Conservation (phyloP, 805 yeast genomes). For the Limtongozyma cylindracea region DNA sequence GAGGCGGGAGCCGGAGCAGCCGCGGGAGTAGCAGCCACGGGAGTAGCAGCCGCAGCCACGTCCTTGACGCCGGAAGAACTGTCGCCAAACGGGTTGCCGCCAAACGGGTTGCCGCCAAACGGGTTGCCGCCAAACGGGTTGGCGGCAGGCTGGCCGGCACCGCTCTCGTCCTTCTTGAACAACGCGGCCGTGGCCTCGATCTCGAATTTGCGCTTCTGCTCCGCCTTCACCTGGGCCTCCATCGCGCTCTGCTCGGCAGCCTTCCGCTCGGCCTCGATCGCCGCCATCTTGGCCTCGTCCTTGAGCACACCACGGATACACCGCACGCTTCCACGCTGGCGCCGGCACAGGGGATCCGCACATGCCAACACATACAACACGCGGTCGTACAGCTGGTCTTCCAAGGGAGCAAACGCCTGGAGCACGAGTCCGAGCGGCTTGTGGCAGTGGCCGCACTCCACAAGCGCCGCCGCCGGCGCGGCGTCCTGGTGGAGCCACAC, state of each 20-base stretch:
- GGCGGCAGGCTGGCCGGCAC: too few relatives aligned
- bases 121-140: slow-evolving; percentile 4
- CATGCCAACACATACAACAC: slow-evolving; percentile 66
- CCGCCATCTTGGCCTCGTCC: slow-evolving; percentile 21
- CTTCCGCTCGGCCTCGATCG: slow-evolving; percentile 11
- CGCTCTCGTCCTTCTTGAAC: slow-evolving; percentile 2
- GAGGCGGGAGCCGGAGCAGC: background rate
- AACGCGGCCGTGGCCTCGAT: slow-evolving; percentile 15
- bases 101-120: slow-evolving; percentile 8
- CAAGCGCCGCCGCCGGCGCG: slow-evolving; percentile 22
- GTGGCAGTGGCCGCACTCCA: slow-evolving; percentile 44
- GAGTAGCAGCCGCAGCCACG: background rate
- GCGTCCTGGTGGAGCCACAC: slow-evolving; percentile 42
- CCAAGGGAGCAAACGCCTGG: slow-evolving; percentile 68
- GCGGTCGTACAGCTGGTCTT: slow-evolving; percentile 50
- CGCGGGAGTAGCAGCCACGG: background rate
- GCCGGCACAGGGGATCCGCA: slow-evolving; percentile 29
- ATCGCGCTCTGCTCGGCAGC: slow-evolving; percentile 8
- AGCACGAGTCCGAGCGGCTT: slow-evolving; percentile 36
- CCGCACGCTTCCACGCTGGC: slow-evolving; percentile 43
- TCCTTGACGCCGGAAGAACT: slow-evolving; percentile 2
- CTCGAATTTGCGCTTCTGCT: slow-evolving; percentile 14
- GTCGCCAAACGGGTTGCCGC: slow-evolving; percentile 17
- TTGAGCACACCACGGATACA: slow-evolving; percentile 56
- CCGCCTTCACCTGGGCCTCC: slow-evolving; percentile 14